A percentile compares a stretch with the other conserved stretches of the same genome.
phyloP scores from a whole-genome alignment of 2,329 filamentous ascomycete species.

The Hymenotorrendiella dingleyae region DNA sequence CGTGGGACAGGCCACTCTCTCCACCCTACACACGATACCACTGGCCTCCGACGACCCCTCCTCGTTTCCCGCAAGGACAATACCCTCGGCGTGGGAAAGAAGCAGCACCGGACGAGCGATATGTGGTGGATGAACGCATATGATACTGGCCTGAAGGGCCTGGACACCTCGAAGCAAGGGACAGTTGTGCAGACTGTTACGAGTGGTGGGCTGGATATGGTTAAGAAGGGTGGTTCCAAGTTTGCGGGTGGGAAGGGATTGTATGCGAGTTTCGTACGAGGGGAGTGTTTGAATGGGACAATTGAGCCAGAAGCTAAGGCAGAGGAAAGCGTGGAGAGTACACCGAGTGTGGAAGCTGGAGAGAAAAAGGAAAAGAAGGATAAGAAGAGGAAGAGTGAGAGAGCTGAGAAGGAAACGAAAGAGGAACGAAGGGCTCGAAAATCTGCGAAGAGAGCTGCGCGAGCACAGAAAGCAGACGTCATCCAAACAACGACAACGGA shows the following conservation, averaged over 20 bases:
- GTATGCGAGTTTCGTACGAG: conserved; percentile 80
- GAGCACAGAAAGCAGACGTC: conserved; percentile 9
- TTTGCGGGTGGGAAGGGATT: conserved; percentile 55
- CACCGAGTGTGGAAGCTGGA: conserved; percentile 25
- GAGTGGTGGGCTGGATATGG: conserved; percentile 48
- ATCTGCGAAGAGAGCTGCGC: conserved; percentile 31
- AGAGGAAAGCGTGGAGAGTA: conserved; percentile 16
- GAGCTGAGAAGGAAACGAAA: conserved; percentile 26
- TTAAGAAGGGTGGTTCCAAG: conserved; percentile 48
- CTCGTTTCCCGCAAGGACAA: conserved; percentile 79
- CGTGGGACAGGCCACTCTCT: conserved; percentile 82
- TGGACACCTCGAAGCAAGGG: conserved; percentile 58
- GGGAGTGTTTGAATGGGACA: conserved; percentile 71
- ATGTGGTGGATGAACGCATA: conserved; percentile 98
- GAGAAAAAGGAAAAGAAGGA: conserved; percentile 28
- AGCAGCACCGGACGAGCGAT: conserved; percentile 59
- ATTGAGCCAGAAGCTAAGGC: conserved; percentile 33
- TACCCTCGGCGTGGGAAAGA: conserved; percentile 74
- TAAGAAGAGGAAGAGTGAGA: conserved; percentile 32
- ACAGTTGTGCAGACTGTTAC: conserved; percentile 50
- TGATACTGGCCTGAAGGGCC: conserved; percentile 78
- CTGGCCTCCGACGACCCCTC: conserved; percentile 77
- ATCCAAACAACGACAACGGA: not conserved
- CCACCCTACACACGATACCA: conserved; percentile 64
- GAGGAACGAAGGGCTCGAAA: conserved; percentile 34